Conservation (phyloP, 2,329 filamentous ascomycete species). For the Apiospora pterosperma region DNA sequence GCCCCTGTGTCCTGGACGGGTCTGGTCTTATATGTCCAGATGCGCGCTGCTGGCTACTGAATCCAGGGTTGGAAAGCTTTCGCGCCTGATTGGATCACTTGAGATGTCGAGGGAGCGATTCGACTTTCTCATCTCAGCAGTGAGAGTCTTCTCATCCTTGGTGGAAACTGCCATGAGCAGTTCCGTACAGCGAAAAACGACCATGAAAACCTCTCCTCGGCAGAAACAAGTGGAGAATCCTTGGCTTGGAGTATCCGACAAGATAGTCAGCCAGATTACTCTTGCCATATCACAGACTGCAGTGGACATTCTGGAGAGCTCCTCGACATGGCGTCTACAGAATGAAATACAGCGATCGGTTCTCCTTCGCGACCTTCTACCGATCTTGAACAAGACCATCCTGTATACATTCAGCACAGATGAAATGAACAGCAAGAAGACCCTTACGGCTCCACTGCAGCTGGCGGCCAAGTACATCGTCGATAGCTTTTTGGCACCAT, state of each 20-base stretch:
- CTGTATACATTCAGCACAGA: conserved; percentile 73
- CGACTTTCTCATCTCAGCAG: conserved; percentile 70
- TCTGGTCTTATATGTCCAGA: conserved; percentile 86
- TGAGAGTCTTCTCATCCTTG: conserved; percentile 70
- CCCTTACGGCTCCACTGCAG: conserved; percentile 59
- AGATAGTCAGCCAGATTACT: conserved; percentile 69
- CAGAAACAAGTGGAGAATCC: conserved; percentile 47
- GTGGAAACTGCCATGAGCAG: conserved; percentile 72
- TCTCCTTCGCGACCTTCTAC: conserved; percentile 65
- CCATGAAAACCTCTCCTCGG: conserved; percentile 44
- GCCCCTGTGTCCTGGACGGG: conserved; percentile 71
- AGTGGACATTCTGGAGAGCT: conserved; percentile 83
- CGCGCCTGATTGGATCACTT: conserved; percentile 74
- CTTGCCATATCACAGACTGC: conserved; percentile 71
- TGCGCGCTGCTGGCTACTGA: conserved; percentile 77
- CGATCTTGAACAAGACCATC: conserved; percentile 69
- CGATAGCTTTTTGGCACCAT: conserved; percentile 70
- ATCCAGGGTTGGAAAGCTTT: conserved; percentile 72
- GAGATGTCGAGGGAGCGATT: conserved; percentile 77
- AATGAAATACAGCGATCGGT: conserved; percentile 63
- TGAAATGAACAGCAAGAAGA: conserved; percentile 44
- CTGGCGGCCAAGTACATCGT: conserved; percentile 73
- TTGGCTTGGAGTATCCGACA: conserved; percentile 73
- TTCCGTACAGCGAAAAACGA: conserved; percentile 62
- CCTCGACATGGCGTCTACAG: conserved; percentile 79